Percentiles rank a stretch among this genome's conserved stretches.
phyloP scores from a whole-genome alignment of 129 eudicot species.

The Solidago caesia region DNA sequence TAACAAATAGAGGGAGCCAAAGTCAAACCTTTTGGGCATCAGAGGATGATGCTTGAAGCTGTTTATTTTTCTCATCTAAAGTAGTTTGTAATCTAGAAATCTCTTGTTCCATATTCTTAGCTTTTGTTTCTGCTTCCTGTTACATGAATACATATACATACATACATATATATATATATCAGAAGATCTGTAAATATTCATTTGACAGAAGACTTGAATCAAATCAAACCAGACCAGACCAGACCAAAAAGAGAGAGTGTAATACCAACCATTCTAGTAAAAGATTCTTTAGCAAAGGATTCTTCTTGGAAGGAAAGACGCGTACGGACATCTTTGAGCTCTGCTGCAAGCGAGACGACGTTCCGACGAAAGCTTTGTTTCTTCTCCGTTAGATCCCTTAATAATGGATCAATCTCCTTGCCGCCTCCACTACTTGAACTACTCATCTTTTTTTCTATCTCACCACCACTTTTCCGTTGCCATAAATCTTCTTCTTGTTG shows the following conservation, averaged over 20 bases:
- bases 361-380: constrained; percentile 75
- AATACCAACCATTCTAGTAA: constrained; percentile 73
- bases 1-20: background rate
- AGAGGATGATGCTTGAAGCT: constrained; percentile 69
- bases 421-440: constrained; percentile 6
- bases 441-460: background rate
- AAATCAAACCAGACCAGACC: no score
- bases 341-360: constrained; percentile 88
- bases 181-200: no score
- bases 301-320: constrained; percentile 71
- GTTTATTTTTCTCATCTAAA: constrained; percentile 68
- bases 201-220: no score
- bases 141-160: no score
- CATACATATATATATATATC: no score
- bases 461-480: no score
- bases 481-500: background rate
- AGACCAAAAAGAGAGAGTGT: no score
- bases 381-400: constrained; percentile 85
- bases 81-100: constrained; percentile 56
- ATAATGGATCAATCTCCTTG: constrained; percentile 64
- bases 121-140: constrained; percentile 88
- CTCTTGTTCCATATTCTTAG: constrained; percentile 72
- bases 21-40: constrained; percentile 64
- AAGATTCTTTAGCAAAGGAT: constrained; percentile 67
- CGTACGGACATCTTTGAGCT: constrained; percentile 81